Percentiles rank a stretch among this genome's conserved stretches.
Conservation (phyloP, 176 grass and related monocot genomes). For the Dactylis glomerata region DNA sequence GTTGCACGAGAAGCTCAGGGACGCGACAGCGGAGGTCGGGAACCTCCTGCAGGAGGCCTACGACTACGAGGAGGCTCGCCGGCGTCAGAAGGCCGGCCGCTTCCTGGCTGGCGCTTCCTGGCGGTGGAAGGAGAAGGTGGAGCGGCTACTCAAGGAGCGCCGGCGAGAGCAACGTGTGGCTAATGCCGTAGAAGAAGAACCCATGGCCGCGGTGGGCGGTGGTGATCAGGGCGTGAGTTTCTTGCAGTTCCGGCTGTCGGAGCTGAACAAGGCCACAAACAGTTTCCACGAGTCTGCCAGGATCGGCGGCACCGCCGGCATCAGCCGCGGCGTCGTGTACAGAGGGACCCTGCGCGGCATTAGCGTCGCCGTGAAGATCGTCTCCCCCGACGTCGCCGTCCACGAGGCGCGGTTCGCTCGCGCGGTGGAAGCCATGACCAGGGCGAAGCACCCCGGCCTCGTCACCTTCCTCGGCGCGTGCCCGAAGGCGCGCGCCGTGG, state of each 20-base stretch:
- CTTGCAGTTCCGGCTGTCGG: slow-evolving; percentile 25
- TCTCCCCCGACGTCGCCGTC: slow-evolving; percentile 29
- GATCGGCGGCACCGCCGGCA: slow-evolving; percentile 27
- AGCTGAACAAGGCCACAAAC: slow-evolving; percentile 45
- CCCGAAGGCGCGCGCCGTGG: slow-evolving; percentile 44
- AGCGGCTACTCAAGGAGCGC: too few relatives aligned
- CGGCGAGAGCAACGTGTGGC: too few relatives aligned
- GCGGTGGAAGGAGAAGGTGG: too few relatives aligned
- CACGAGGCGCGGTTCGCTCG: slow-evolving; percentile 30
- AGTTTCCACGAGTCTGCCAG: slow-evolving; percentile 45
- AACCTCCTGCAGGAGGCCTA: too few relatives aligned
- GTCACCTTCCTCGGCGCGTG: slow-evolving; percentile 43
- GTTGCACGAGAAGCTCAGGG: slow-evolving; percentile 35
- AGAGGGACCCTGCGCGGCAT: slow-evolving; percentile 25
- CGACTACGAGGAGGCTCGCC: too few relatives aligned
- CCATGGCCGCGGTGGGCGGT: background rate
- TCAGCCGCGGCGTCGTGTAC: slow-evolving; percentile 28
- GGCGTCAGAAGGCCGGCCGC: too few relatives aligned
- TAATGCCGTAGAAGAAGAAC: too few relatives aligned
- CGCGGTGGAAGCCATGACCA: slow-evolving; percentile 25
- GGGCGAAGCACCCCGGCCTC: slow-evolving; percentile 37
- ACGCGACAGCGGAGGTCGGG: too few relatives aligned
- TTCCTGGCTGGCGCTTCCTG: too few relatives aligned
- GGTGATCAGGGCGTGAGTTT: background rate
- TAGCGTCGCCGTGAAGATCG: slow-evolving; percentile 48